Percentiles rank a stretch among this genome's conserved stretches.
Conservation (phyloP, 2,329 filamentous ascomycete species). For the Colletotrichum sp. region DNA sequence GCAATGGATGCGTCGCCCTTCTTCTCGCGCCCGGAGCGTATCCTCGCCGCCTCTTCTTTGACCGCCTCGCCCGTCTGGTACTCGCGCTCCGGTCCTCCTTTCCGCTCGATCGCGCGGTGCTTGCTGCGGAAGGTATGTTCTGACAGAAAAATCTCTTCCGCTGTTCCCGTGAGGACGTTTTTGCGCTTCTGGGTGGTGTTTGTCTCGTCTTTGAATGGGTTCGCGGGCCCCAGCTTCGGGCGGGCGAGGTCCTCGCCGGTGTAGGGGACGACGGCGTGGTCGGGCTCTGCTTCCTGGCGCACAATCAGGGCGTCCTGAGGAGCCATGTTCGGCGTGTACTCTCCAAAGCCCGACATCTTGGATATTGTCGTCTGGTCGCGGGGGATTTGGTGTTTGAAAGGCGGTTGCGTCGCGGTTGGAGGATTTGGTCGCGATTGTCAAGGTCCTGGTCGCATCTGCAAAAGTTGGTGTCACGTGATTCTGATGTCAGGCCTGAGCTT, state of each 20-base stretch:
- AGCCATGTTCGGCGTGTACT: slow-evolving; percentile 70
- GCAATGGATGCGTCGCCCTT: slow-evolving; percentile 86
- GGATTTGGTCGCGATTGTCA: neutral
- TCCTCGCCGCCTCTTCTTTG: slow-evolving; percentile 73
- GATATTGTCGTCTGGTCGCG: neutral
- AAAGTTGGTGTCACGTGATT: slow-evolving; percentile 19
- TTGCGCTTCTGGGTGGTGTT: slow-evolving; percentile 71
- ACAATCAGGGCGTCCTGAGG: slow-evolving; percentile 68
- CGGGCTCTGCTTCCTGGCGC: slow-evolving; percentile 57
- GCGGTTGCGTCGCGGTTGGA: slow-evolving; percentile 9
- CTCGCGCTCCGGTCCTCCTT: slow-evolving; percentile 61
- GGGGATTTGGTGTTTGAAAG: slow-evolving; percentile 2
- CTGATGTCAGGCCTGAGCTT: slow-evolving; percentile 15
- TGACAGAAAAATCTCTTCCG: slow-evolving; percentile 86
- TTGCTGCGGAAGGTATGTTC: slow-evolving; percentile 89
- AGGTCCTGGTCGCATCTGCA: neutral
- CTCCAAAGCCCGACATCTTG: slow-evolving; percentile 64
- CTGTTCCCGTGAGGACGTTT: slow-evolving; percentile 83
- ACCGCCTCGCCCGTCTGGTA: slow-evolving; percentile 58
- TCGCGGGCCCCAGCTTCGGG: slow-evolving; percentile 70
- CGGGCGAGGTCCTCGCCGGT: slow-evolving; percentile 76
- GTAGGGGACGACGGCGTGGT: slow-evolving; percentile 67
- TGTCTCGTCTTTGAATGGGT: slow-evolving; percentile 73
- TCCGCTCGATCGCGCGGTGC: slow-evolving; percentile 81
- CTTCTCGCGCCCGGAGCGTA: slow-evolving; percentile 78